phyloP scores from a whole-genome alignment of 1,139 yeast genomes.

The Casaregolazyma lundiana region DNA sequence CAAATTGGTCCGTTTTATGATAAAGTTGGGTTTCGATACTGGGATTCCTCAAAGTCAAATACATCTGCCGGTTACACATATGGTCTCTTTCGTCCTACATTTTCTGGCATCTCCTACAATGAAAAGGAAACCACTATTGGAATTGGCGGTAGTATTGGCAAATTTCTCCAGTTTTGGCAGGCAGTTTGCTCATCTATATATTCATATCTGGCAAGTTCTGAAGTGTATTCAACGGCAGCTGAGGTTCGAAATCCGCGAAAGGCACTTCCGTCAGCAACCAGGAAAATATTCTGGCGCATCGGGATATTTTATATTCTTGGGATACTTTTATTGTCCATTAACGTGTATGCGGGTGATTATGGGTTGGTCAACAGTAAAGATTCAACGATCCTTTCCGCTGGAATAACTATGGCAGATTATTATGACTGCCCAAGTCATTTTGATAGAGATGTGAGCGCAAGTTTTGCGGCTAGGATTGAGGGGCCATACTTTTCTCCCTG shows the following conservation, averaged over 20 bases:
- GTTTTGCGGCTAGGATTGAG: not conserved
- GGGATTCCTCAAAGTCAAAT: slow-evolving; percentile 54
- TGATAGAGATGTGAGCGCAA: not conserved
- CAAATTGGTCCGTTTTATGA: slow-evolving; percentile 34
- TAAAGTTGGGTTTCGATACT: slow-evolving; percentile 59
- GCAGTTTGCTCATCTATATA: slow-evolving; percentile 64
- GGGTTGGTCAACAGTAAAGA: slow-evolving; percentile 35
- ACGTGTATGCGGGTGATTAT: slow-evolving; percentile 72
- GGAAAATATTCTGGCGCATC: slow-evolving; percentile 68
- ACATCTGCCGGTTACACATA: slow-evolving; percentile 47
- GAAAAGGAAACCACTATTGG: slow-evolving; percentile 33
- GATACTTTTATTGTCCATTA: slow-evolving; percentile 66
- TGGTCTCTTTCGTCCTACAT: slow-evolving; percentile 60
- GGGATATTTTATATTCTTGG: slow-evolving; percentile 63
- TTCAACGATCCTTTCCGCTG: not conserved
- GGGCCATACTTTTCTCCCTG: slow-evolving; percentile 40
- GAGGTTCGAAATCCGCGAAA: slow-evolving; percentile 79
- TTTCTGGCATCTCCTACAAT: not conserved
- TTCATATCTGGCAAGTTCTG: slow-evolving; percentile 77
- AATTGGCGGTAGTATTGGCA: slow-evolving; percentile 59
- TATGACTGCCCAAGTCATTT: not conserved
- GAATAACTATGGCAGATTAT: not conserved
- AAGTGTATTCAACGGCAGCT: slow-evolving; percentile 80
- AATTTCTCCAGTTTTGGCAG: slow-evolving; percentile 58
- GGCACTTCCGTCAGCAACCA: slow-evolving; percentile 74